A percentile compares a stretch with the other conserved stretches of the same genome.
Conservation (phyloP, 1,139 yeast species). For the Torulaspora globosa region DNA sequence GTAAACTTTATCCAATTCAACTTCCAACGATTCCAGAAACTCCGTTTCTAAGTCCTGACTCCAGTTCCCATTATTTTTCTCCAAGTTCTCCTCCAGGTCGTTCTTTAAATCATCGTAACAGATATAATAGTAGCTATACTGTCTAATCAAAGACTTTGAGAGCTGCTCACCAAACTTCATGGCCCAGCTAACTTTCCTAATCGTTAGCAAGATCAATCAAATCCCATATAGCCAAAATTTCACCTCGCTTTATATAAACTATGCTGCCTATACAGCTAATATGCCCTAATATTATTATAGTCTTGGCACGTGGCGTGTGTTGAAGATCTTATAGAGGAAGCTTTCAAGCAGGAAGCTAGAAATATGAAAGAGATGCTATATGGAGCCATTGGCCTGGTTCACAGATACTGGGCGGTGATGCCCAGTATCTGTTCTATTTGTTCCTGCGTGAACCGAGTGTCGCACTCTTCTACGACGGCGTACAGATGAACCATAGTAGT, state of each 20-base stretch:
- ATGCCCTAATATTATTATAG: neutral
- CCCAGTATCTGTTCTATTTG: conserved; percentile 48
- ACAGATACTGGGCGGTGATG: neutral
- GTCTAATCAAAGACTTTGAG: conserved; percentile 68
- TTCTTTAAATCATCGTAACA: conserved; percentile 86
- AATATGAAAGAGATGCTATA: neutral
- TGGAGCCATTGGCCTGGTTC: neutral
- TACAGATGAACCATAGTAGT: conserved; percentile 72
- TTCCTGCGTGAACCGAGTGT: conserved; percentile 66
- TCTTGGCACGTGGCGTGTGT: conserved; percentile 4
- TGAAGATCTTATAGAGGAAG: neutral
- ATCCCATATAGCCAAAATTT: neutral
- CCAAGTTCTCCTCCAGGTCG: conserved; percentile 63
- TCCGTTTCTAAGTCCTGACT: conserved; percentile 72
- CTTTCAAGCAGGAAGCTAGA: neutral
- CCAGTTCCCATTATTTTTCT: conserved; percentile 57
- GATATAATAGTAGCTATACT: conserved; percentile 85
- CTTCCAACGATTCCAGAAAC: conserved; percentile 68
- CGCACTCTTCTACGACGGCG: conserved; percentile 87
- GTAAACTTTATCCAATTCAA: conserved; percentile 85
- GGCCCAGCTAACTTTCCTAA: neutral
- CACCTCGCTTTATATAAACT: neutral
- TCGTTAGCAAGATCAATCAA: neutral
- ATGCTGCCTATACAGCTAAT: neutral
- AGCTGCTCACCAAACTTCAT: conserved; percentile 70